phyloP scores from a whole-genome alignment of 495 filamentous ascomycete species.

The Aspergillus sclerotiicarbonarius region DNA sequence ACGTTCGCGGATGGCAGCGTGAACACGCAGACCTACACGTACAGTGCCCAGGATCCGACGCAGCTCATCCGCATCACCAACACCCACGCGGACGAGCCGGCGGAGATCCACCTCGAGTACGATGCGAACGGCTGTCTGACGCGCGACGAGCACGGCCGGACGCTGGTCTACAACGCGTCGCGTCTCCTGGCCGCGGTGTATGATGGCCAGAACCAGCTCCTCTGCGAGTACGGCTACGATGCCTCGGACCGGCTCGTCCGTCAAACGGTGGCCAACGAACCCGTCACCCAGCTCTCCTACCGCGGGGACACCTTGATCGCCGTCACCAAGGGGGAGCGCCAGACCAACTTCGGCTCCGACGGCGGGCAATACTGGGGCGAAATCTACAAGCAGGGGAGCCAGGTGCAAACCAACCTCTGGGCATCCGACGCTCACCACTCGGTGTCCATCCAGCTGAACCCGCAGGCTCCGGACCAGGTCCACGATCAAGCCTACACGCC shows the following conservation, averaged over 20 bases:
- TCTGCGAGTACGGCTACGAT: conserved; percentile 12
- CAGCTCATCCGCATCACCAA: conserved; percentile 10
- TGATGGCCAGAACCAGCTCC: neutral
- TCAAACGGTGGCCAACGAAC: neutral
- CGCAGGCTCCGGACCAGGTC: neutral
- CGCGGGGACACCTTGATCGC: conserved; percentile 7
- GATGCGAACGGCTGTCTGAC: conserved; percentile 10
- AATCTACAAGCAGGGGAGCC: neutral
- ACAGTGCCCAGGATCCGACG: conserved; percentile 4
- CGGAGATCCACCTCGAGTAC: conserved; percentile 4
- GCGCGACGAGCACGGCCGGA: conserved; percentile 5
- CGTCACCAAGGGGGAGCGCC: neutral
- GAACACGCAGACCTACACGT: neutral
- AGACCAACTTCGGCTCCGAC: neutral
- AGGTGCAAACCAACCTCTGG: conserved; percentile 1
- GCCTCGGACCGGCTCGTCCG: neutral
- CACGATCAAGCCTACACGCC: conserved; percentile 10
- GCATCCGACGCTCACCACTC: conserved; percentile 4
- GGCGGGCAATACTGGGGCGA: conserved; percentile 8
- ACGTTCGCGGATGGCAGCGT: conserved; percentile 3
- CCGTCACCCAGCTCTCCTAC: neutral
- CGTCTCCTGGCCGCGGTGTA: neutral
- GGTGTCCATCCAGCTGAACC: neutral
- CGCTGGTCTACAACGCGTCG: conserved; percentile 3
- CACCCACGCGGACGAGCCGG: neutral